Conservation (phyloP, 371 early-diverging fungal genomes). For the Blakeslea trispora region DNA sequence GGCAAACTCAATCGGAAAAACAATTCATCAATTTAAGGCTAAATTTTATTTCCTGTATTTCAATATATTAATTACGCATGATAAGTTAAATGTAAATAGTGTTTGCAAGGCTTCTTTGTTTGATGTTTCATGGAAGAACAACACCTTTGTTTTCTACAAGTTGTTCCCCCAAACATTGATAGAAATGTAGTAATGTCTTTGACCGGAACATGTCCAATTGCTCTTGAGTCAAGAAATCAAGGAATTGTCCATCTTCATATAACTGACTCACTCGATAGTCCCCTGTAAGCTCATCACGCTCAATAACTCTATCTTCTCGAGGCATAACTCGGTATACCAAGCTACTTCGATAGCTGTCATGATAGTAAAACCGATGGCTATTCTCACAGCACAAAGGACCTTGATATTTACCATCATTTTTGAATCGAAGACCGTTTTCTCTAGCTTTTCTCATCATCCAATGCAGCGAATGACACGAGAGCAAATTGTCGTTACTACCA, state of each 20-base stretch:
- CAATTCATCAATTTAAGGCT: not conserved
- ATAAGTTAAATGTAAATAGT: no score
- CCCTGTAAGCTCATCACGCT: slow-evolving; percentile 5
- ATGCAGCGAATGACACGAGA: slow-evolving; percentile 32
- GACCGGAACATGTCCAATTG: slow-evolving; percentile 32
- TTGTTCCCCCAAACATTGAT: not conserved
- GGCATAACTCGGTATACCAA: slow-evolving; percentile 32
- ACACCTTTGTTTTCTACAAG: not conserved
- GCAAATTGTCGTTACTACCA: slow-evolving; percentile 13
- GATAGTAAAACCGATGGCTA: slow-evolving; percentile 19
- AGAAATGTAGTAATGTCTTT: slow-evolving; percentile 23
- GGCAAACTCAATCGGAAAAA: not conserved
- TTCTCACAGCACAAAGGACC: not conserved
- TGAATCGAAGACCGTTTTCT: slow-evolving; percentile 32
- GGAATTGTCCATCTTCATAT: slow-evolving; percentile 25
- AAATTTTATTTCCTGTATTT: slow-evolving; percentile 2
- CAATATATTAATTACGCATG: no score
- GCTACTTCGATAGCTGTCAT: slow-evolving; percentile 31
- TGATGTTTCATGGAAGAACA: not conserved
- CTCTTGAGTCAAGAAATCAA: slow-evolving; percentile 17
- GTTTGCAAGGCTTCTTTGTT: no score
- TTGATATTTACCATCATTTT: slow-evolving; percentile 11
- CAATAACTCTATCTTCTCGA: slow-evolving; percentile 34
- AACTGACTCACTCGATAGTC: slow-evolving; percentile 10
- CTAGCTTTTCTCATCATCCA: slow-evolving; percentile 43